Conservation (phyloP, 1,139 yeast species). For the Hyphopichia wangnamkhiaoensis region DNA sequence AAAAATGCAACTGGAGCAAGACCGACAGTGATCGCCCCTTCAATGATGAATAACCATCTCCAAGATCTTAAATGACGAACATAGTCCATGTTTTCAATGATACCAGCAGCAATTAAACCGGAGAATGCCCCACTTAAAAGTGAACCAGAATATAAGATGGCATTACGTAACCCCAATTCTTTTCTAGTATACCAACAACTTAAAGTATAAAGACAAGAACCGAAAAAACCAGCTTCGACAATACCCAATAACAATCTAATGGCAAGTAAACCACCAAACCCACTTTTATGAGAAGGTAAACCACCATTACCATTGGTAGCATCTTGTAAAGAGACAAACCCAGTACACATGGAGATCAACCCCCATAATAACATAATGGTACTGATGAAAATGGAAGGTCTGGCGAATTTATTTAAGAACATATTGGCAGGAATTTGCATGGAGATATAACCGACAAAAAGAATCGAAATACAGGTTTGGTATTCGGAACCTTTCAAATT, state of each 20-base stretch:
- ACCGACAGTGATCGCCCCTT: conserved; percentile 69
- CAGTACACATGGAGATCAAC: conserved; percentile 47
- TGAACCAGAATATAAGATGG: conserved; percentile 63
- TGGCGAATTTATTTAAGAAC: conserved; percentile 49
- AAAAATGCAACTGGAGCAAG: conserved; percentile 59
- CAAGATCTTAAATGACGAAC: conserved; percentile 50
- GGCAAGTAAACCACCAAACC: conserved; percentile 44
- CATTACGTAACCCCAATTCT: conserved; percentile 53
- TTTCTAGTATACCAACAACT: conserved; percentile 52
- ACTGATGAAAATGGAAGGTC: conserved; percentile 53
- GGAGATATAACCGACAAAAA: conserved; percentile 62
- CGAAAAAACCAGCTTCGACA: conserved; percentile 61
- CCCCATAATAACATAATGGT: conserved; percentile 57
- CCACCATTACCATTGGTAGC: conserved; percentile 12
- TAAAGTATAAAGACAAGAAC: conserved; percentile 50
- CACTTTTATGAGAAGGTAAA: conserved; percentile 14
- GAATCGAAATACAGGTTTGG: conserved; percentile 55
- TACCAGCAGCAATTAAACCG: conserved; percentile 61
- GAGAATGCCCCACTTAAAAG: conserved; percentile 81
- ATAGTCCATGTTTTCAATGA: conserved; percentile 41
- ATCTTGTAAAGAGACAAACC: conserved; percentile 16
- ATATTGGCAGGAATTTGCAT: conserved; percentile 60
- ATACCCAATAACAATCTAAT: conserved; percentile 56
- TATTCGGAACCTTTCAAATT: conserved; percentile 50
- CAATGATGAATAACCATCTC: conserved; percentile 76